phyloP scores from a whole-genome alignment of 164 flowering plant genomes.

The Vitis rupestris region DNA sequence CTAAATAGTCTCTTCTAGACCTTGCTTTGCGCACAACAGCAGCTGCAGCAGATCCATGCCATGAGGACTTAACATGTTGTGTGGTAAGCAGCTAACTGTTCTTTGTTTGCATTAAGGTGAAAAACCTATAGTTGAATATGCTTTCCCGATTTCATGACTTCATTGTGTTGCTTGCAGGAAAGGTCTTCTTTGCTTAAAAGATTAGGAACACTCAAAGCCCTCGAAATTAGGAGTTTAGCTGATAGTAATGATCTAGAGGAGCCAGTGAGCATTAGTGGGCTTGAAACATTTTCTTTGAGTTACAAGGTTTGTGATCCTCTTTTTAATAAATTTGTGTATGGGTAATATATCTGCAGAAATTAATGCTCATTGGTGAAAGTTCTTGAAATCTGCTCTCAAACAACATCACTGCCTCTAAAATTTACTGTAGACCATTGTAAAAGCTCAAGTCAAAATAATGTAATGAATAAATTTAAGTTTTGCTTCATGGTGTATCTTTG shows the following conservation, averaged over 20 bases:
- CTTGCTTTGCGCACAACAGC: conserved; percentile 94
- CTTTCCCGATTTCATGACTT: conserved; percentile 7
- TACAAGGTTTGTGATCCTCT: conserved; percentile 61
- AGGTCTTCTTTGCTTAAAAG: conserved; percentile 70
- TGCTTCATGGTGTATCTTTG: neutral
- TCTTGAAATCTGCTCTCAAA: too few relatives aligned
- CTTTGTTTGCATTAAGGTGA: conserved; percentile 1
- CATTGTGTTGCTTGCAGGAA: conserved; percentile 53
- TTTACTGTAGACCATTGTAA: too few relatives aligned
- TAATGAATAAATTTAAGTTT: neutral
- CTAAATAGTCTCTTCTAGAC: conserved; percentile 80
- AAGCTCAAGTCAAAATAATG: too few relatives aligned
- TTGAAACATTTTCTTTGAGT: conserved; percentile 88
- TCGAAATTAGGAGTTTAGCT: conserved; percentile 34
- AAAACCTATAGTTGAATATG: conserved; percentile 2
- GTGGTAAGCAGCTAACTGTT: conserved; percentile 51
- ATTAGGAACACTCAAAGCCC: conserved; percentile 62
- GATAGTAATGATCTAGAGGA: conserved; percentile 56
- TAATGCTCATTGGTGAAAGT: too few relatives aligned
- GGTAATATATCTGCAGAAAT: too few relatives aligned
- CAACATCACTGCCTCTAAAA: too few relatives aligned
- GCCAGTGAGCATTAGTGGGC: conserved; percentile 75
- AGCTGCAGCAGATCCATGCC: conserved; percentile 92
- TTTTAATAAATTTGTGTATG: too few relatives aligned
- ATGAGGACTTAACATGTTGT: conserved; percentile 91